Percentiles rank a stretch among this genome's conserved stretches.
Conservation (phyloP, 768 basidiomycete species). For the Holtermanniella nyarrowii region DNA sequence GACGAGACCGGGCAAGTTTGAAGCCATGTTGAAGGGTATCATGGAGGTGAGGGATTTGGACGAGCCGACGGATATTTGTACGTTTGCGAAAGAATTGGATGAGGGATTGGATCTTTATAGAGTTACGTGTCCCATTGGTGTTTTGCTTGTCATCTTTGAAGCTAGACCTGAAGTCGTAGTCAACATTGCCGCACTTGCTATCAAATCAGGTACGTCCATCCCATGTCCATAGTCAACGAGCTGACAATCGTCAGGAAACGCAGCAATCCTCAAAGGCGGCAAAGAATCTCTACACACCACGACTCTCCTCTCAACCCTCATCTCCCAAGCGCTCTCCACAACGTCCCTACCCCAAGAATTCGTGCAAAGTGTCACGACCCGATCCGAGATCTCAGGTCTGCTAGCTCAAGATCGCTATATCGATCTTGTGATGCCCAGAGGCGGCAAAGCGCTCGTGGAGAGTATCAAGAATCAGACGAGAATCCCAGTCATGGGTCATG, state of each 20-base stretch:
- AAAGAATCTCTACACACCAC: slow-evolving; percentile 85
- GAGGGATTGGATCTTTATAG: slow-evolving; percentile 79
- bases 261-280: slow-evolving; percentile 93
- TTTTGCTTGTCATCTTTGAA: slow-evolving; percentile 92
- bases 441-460: slow-evolving; percentile 78
- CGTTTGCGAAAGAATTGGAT: slow-evolving; percentile 83
- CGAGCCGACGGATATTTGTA: slow-evolving; percentile 74
- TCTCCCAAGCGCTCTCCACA: slow-evolving; percentile 61
- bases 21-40: slow-evolving; percentile 83
- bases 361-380: slow-evolving; percentile 83
- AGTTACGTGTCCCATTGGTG: slow-evolving; percentile 92
- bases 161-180: slow-evolving; percentile 95
- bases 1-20: slow-evolving; percentile 71
- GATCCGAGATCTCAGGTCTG: slow-evolving; percentile 78
- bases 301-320: slow-evolving; percentile 62
- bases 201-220: slow-evolving; percentile 74
- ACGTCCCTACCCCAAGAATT: slow-evolving; percentile 68
- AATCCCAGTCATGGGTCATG: slow-evolving; percentile 98
- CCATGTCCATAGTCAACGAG: neutral
- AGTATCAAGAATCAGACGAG: slow-evolving; percentile 80
- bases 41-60: slow-evolving; percentile 72
- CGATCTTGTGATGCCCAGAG: slow-evolving; percentile 91
- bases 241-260: slow-evolving; percentile 57
- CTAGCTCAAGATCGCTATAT: slow-evolving; percentile 83
- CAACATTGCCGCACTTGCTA: slow-evolving; percentile 88